Evolutionary conservation across 768 basidiomycete species (phyloP).

Genomic region (Termitomyces sp.): DNA sequence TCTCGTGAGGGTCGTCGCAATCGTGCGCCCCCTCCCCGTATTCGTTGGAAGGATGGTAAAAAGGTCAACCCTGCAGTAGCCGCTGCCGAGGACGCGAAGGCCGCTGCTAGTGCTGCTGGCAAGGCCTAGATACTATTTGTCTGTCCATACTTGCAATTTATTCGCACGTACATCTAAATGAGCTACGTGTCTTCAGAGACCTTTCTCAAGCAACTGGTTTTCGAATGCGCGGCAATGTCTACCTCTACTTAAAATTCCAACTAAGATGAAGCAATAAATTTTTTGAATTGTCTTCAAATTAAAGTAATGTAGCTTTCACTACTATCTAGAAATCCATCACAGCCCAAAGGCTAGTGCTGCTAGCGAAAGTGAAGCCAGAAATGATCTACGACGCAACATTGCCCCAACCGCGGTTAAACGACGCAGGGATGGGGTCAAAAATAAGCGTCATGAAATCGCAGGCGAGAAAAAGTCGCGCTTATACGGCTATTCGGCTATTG

Average conservation of each 20-base stretch:
- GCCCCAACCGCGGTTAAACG: constrained; percentile 24
- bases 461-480: neutral
- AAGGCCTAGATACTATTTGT: constrained; percentile 39
- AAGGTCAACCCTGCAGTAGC: constrained; percentile 95
- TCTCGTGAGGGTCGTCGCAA: constrained; percentile 94
- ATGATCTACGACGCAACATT: constrained; percentile 40
- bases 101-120: constrained; percentile 37
- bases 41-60: constrained; percentile 95
- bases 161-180: neutral
- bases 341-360: constrained; percentile 57
- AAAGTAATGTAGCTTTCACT: constrained; percentile 49
- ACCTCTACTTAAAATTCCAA: too few species aligned
- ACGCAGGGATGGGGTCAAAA: constrained; percentile 18
- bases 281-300: too few species aligned
- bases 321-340: constrained; percentile 79
- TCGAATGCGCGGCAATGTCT: too few species aligned
- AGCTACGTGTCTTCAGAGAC: neutral
- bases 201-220: neutral
- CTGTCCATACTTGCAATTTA: constrained; percentile 14
- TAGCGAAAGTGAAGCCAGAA: constrained; percentile 65
- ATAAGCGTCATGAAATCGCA: constrained; percentile 7
- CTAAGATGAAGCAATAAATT: too few species aligned
- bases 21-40: constrained; percentile 93
- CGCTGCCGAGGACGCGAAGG: constrained; percentile 86
- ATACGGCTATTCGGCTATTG: constrained; percentile 4